Base-by-base conservation (phyloP, 2,329 filamentous ascomycete species). In the Fusarium sp. region DNA sequence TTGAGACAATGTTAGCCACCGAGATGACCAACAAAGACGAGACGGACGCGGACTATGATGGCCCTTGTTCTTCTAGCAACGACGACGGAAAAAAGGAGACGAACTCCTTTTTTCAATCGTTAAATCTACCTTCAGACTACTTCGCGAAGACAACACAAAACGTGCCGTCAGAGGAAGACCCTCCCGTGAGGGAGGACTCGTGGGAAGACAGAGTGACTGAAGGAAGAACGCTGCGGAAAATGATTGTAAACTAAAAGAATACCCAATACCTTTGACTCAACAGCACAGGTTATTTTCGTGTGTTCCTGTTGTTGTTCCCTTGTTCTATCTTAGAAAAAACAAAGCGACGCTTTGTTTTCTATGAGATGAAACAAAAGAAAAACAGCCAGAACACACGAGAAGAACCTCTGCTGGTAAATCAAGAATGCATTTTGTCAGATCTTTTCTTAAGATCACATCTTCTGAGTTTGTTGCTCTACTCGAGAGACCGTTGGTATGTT, bases 11-110 rank as follows among this genome's bases (percentile, higher is more conserved):
- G 52, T 52, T 46, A 32, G 34, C 45, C 69, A 66, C 72, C 65
- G 63, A 72, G 70, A 49, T 56, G 65, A 41, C 55, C 29, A 65
- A 41, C 58, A 63, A 60, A 79, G 78, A 67, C 40, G 42, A 67
- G 56, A 82, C 81, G 78, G 83, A 78, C 83, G 78, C 75, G 84
- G 84, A 86, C 84, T 86, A 86, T 86, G 84, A 86, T 84, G 83
- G 83, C 80, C 83, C 84, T 76, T 78, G 74, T 77, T 71, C 56
- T 74, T 85, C 80, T 85, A 73, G 84, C 83, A 85, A 78, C 78
- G 72, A 59, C 61, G 60, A 66, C 57, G 12, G n/a, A 40, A 24
- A 37, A 49, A 74, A 48, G 37, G 20, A 51, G 25, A 53, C 10
- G 47, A 42, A 10, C 32, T n/a, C 13, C 20, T 48, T 32, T 16